These are phyloP conservation scores for Claviceps sp. DNA, from an alignment of 2,329 filamentous ascomycete genomes.

Conservation along the genomic window DNA sequence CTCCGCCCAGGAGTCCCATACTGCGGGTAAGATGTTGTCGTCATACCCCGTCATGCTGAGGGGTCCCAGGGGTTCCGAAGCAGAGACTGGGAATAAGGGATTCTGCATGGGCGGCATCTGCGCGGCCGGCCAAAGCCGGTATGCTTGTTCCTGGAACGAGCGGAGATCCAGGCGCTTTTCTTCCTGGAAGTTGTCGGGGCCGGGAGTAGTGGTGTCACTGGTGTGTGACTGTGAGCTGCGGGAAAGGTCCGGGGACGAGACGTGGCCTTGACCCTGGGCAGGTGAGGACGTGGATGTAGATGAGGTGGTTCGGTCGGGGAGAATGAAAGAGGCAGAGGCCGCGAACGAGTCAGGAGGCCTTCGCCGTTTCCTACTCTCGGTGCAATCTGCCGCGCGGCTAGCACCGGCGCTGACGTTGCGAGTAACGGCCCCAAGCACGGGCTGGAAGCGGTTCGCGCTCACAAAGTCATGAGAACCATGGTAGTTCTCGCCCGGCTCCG, in stretches of 20 bases:
- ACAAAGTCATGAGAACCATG: not conserved
- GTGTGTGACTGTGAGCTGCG: constrained; percentile 18
- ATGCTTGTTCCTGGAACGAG: constrained; percentile 19
- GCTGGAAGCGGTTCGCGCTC: constrained; percentile 17
- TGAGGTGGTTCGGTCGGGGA: constrained; percentile 21
- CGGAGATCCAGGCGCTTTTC: constrained; percentile 23
- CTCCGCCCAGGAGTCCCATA: constrained; percentile 14
- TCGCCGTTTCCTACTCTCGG: constrained; percentile 20
- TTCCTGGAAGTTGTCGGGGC: constrained; percentile 22
- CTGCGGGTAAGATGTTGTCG: not conserved
- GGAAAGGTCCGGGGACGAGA: constrained; percentile 5
- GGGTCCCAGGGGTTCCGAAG: constrained; percentile 10
- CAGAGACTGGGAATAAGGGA: constrained; percentile 15
- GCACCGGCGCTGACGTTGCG: constrained; percentile 15
- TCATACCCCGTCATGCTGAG: not conserved
- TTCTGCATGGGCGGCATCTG: constrained; percentile 14
- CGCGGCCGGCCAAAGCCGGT: constrained; percentile 16
- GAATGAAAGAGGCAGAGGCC: constrained; percentile 4
- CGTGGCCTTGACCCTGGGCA: not conserved
- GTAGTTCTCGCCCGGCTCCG: not conserved
- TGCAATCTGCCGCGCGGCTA: constrained; percentile 3
- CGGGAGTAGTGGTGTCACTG: constrained; percentile 19
- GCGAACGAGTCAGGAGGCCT: constrained; percentile 10
- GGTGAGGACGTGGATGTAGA: constrained; percentile 18
- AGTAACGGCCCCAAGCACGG: constrained; percentile 19